Percentiles rank a stretch among this genome's conserved stretches.
Evolutionary conservation across 2,329 filamentous ascomycete species (phyloP).

Genomic region (Epichloe scottii): DNA sequence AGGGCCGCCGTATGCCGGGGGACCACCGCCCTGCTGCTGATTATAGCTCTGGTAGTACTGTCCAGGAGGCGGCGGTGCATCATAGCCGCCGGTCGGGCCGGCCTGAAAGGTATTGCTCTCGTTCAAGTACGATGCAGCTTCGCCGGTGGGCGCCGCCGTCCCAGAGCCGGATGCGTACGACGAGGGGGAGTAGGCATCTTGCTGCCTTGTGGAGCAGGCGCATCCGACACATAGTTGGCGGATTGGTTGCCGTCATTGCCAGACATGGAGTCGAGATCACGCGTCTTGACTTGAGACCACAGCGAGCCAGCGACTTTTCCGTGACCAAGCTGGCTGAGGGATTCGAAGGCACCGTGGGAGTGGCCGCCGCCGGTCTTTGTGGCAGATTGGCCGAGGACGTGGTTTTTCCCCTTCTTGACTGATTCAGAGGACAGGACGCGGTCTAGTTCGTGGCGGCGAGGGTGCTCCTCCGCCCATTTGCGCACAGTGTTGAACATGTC

Average conservation of each 20-base stretch:
- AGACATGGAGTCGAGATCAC: conserved; percentile 44
- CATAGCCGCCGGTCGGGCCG: conserved; percentile 14
- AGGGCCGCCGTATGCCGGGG: conserved; percentile 10
- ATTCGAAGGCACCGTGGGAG: conserved; percentile 31
- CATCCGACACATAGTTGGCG: conserved; percentile 25
- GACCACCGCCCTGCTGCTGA: conserved; percentile 8
- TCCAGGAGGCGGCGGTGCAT: conserved; percentile 20
- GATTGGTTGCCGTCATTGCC: conserved; percentile 30
- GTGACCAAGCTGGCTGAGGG: conserved; percentile 34
- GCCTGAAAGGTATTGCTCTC: conserved; percentile 10
- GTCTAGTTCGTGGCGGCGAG: conserved; percentile 57
- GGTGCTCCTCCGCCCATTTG: conserved; percentile 62
- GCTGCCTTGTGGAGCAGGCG: conserved; percentile 23
- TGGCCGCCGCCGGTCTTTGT: conserved; percentile 20
- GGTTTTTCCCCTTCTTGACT: conserved; percentile 74
- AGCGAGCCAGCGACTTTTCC: conserved; percentile 47
- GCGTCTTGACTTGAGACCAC: conserved; percentile 48
- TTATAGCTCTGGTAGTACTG: conserved; percentile 22
- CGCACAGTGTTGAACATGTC: conserved; percentile 83
- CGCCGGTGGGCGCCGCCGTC: conserved; percentile 21
- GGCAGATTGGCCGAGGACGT: conserved; percentile 35
- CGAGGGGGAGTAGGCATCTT: conserved; percentile 15
- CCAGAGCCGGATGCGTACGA: conserved; percentile 15
- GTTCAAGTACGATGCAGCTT: conserved; percentile 20
- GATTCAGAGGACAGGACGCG: conserved; percentile 69